These are phyloP conservation scores for Phoenix dactylifera DNA, from an alignment of 176 grass and related monocot genomes.

Conservation along the genomic window DNA sequence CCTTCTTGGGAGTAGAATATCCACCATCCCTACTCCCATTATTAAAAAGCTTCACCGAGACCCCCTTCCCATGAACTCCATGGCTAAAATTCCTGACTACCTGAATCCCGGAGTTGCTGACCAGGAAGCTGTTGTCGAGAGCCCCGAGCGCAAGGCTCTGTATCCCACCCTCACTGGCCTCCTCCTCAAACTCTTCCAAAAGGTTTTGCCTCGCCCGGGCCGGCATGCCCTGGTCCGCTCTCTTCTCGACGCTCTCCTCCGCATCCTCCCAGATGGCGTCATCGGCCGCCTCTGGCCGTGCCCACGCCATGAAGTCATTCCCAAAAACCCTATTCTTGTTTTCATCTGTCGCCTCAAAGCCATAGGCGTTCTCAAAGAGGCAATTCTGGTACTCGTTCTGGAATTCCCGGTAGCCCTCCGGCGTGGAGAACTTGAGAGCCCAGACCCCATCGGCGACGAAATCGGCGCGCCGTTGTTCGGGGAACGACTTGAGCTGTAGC, in stretches of 20 bases:
- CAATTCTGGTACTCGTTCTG: constrained; percentile 49
- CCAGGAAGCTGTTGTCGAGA: constrained; percentile 89
- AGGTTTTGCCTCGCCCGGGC: constrained; percentile 36
- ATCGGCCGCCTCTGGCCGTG: constrained; percentile 40
- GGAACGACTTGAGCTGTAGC: constrained; percentile 77
- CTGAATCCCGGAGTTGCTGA: constrained; percentile 60
- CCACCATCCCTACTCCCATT: constrained; percentile 7
- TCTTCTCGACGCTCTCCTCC: constrained; percentile 39
- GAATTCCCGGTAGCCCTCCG: constrained; percentile 58
- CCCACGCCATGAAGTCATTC: constrained; percentile 79
- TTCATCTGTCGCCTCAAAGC: constrained; percentile 64
- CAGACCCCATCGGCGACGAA: constrained; percentile 69
- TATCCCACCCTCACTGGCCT: constrained; percentile 36
- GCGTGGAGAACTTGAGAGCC: constrained; percentile 60
- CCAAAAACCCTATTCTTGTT: constrained; percentile 70
- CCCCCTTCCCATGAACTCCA: constrained; percentile 79
- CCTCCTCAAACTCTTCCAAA: constrained; percentile 83
- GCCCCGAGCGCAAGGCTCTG: constrained; percentile 90
- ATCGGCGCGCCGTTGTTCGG: constrained; percentile 49
- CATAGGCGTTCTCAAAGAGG: constrained; percentile 85
- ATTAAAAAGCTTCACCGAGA: constrained; percentile 40
- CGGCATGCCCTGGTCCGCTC: constrained; percentile 5
- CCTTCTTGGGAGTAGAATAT: constrained; percentile 50
- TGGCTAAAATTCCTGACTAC: constrained; percentile 80
- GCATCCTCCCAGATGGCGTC: constrained; percentile 71